Evolutionary conservation across 352 stramenopile genomes (phyloP).

Genomic region (Pythium grandisporangium): DNA sequence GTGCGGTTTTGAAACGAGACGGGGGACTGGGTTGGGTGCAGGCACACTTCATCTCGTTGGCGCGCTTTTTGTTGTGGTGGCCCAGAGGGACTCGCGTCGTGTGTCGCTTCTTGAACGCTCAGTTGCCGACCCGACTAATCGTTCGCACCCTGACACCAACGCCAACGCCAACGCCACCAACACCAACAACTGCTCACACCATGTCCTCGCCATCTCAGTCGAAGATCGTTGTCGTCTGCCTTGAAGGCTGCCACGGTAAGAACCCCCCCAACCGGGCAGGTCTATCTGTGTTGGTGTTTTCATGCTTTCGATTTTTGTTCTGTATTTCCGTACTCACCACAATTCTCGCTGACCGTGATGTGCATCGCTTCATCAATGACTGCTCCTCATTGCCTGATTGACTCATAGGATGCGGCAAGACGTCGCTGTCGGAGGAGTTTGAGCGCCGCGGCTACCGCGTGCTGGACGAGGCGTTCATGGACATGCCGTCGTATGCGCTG

Average conservation of each 20-base stretch:
- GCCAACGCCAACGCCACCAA: constrained; percentile 1
- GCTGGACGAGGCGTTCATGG: constrained; percentile 83
- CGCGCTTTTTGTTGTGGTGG: constrained; percentile 9
- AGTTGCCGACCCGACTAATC: background rate
- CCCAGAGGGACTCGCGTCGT: no score
- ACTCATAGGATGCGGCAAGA: constrained; percentile 63
- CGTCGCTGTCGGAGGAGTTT: constrained; percentile 67
- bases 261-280: background rate
- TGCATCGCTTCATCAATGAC: no score
- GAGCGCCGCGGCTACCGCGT: constrained; percentile 65
- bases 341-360: no score
- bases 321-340: no score
- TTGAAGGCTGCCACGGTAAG: constrained; percentile 83
- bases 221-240: constrained; percentile 74
- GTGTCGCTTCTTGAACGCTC: no score
- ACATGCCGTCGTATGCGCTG: constrained; percentile 80
- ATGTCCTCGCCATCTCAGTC: constrained; percentile 14
- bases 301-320: no score
- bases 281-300: background rate
- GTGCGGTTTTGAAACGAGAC: constrained; percentile 6
- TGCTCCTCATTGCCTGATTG: constrained; percentile 1
- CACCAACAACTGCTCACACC: background rate
- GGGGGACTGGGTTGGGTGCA: background rate
- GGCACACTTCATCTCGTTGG: constrained; percentile 7
- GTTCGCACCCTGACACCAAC: no score